Evolutionary conservation across 768 basidiomycete species (phyloP), one percentile per base, ranked within the genome.

Genomic region (Saitozyma podzolica): DNA sequence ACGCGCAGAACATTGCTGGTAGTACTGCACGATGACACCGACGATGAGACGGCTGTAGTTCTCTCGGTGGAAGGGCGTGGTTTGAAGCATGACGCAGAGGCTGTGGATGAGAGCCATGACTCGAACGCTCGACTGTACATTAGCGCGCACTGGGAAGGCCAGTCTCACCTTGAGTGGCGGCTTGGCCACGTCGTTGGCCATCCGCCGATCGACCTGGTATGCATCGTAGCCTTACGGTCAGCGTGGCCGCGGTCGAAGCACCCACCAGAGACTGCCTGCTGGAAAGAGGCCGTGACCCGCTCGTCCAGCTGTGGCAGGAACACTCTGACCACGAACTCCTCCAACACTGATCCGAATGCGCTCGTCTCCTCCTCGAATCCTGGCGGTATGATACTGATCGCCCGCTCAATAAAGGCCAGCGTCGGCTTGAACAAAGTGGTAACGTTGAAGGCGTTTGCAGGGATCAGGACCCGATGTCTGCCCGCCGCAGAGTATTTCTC

Each of bases 271-370:
- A 94, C 87, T 7, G 91, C 88, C 59, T 89, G 85, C 75, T 92
- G 92, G 80, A 96, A 94, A 17, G 96, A 81, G 55, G 85, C 83
- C 0, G 89, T 88, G 53, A 95, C 91, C 76, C 92, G 93, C 76
- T 97, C 94, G 76, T 97, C 94, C 62, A 99, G 79, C 77, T 96
- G 94, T 0, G 95, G 95, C 51, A 98, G 81, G 81, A 95, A 98
- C 0, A 92, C 89, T 59, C 88, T 90, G 49, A 92, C 81, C 11
- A 99, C 92, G 74, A 99, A 98, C 54, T 96, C 91, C 63, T 97
- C 92, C 62, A 97, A 78, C 10, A 94, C 86, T 17, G 85, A 82
- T 50, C 86, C 88, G 37, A 90, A 87, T 2, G 87, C 84, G 55
- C 60, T 61, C 7, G 69, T 71, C 52, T 72, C 72, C 6, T 71